Evolutionary conservation across 768 basidiomycete genomes (phyloP), one percentile per base, ranked within the genome.

Genomic region (Pleurotus ostreatus): DNA sequence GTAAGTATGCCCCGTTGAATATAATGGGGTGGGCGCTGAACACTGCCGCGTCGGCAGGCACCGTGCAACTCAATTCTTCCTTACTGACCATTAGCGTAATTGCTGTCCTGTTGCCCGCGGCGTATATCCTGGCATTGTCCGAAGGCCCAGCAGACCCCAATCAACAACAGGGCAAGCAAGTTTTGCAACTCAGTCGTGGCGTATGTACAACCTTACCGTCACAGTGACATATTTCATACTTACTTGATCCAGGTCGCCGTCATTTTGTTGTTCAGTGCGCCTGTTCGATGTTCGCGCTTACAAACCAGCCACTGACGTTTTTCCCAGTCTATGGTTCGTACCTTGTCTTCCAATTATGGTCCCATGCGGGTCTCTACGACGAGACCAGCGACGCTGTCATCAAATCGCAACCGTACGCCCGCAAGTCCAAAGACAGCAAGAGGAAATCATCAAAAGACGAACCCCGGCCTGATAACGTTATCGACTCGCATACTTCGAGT

Each of bases 81-180:
- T 67, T 93, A 9, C 71, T 93, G 55, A 87, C 82, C 25, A 75
- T 93, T 52, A 90, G 89, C 61, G 91, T 92, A 49, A 86, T 89
- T 62, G 91, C 85, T 49, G 76, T 92, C 8, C 74, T 93, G 7
- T 71, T 93, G 15, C 90, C 90, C 5, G 89, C 88, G 22, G 91
- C 88, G 1, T 94, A 70, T 86, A 92, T 60, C 78, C 87, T 5
- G 70, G 70, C 22, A 62, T 66, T 43, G 59, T 62, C 2, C 7
- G 58, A 53, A 53, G 51, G 20, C 55, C 70, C 2, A 56, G 64
- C 56, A 41, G 54, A 64, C 54, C 45, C 68, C 37, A 44, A 58
- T 18, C 69, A 69, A 20, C 56, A 74, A 49, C 76, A 81, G 58
- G 63, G 56, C 13, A 44, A 60, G 5, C 78, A 80, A 58, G 83